A percentile compares a stretch with the other conserved stretches of the same genome.
phyloP scores from a whole-genome alignment of 179 eudicot genomes.

The Gypsophila paniculata region DNA sequence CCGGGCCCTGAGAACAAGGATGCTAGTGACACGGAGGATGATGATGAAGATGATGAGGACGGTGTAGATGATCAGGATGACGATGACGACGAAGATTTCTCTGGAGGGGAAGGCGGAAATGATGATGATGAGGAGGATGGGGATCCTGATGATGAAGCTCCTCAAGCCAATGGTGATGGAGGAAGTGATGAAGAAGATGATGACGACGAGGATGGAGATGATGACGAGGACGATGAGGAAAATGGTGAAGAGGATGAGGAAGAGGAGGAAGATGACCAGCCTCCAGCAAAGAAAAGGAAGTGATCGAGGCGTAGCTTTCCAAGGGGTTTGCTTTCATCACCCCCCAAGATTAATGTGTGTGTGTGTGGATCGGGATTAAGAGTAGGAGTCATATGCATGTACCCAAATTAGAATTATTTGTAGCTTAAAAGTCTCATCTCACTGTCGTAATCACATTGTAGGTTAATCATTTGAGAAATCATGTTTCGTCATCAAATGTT shows the following conservation, averaged over 20 bases:
- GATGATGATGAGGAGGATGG: conserved; percentile 43
- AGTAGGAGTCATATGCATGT: conserved; percentile 6
- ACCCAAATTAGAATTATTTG: not conserved
- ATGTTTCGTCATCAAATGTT: not conserved
- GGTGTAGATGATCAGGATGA: conserved; percentile 27
- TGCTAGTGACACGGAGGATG: conserved; percentile 60
- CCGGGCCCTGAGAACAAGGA: conserved; percentile 51
- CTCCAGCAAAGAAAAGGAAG: conserved; percentile 69
- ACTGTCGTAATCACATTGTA: conserved; percentile 20
- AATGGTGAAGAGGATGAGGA: conserved; percentile 44
- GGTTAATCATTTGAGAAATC: conserved; percentile 1
- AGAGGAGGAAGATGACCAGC: conserved; percentile 62
- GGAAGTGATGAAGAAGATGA: conserved; percentile 23
- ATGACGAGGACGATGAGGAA: conserved; percentile 30
- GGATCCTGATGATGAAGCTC: conserved; percentile 41
- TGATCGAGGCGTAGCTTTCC: conserved; percentile 25
- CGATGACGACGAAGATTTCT: conserved; percentile 53
- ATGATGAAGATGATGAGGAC: conserved; percentile 44
- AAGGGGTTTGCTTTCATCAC: not conserved
- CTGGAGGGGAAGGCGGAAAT: conserved; percentile 41
- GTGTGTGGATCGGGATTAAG: conserved; percentile 7
- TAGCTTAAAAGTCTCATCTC: conserved; percentile 7
- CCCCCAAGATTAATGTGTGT: not conserved
- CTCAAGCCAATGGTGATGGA: conserved; percentile 31
- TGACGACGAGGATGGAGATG: conserved; percentile 39